These are phyloP conservation scores for Sphagnum tenellum DNA, from an alignment of 225 moss, liverwort and hornwort genomes.

Conservation along the genomic window DNA sequence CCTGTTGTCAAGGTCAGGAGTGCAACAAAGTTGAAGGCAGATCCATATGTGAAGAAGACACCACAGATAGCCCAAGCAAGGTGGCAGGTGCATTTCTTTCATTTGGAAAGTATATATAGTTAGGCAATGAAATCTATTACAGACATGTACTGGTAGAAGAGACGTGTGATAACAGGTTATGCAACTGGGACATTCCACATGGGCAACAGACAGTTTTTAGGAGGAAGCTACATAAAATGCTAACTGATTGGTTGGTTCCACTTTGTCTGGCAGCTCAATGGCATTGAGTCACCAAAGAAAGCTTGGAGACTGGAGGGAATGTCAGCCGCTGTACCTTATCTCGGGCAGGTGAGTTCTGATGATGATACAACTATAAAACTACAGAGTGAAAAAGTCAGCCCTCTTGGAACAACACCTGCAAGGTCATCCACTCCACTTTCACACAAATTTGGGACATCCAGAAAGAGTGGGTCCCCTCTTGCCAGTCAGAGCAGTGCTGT, in stretches of 20 bases:
- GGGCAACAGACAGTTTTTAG: no score
- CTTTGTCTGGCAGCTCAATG: background rate
- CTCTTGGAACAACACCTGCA: conserved; percentile 11
- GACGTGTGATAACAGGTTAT: no score
- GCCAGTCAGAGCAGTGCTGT: background rate
- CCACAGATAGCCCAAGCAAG: conserved; percentile 35
- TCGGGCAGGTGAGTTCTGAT: conserved; percentile 27
- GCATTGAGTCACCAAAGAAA: conserved; percentile 14
- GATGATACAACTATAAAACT: conserved; percentile 26
- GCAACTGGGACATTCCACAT: no score
- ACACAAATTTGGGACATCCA: conserved; percentile 12
- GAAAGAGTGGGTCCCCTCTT: conserved; percentile 29
- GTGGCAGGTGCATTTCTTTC: conserved; percentile 28
- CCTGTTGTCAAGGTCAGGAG: conserved; percentile 56
- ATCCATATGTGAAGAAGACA: conserved; percentile 33
- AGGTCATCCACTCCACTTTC: conserved; percentile 44
- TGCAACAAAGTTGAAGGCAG: conserved; percentile 47
- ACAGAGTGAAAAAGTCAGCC: conserved; percentile 16
- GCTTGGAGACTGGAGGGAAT: conserved; percentile 23
- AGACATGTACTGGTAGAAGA: no score
- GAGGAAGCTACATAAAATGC: no score
- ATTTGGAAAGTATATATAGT: no score
- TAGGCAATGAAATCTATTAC: no score
- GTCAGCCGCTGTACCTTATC: conserved; percentile 22
- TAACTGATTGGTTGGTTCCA: no score